phyloP scores from a whole-genome alignment of 768 basidiomycete genomes.

The Rhodosporidiobolus sp. region DNA sequence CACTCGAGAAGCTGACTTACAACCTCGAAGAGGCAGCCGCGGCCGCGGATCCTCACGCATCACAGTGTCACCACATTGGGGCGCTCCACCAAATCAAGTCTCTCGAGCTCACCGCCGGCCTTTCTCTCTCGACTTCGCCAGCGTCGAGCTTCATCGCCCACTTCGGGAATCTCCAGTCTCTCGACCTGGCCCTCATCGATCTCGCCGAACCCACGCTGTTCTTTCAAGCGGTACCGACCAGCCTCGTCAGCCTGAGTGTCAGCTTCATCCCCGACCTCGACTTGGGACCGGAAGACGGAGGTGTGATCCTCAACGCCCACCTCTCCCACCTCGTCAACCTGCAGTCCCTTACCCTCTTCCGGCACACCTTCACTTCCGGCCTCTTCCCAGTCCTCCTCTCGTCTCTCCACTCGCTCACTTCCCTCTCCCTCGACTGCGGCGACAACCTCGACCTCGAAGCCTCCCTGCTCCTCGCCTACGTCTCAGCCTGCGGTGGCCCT shows the following conservation, averaged over 20 bases:
- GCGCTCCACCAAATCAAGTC: neutral
- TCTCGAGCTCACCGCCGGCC: neutral
- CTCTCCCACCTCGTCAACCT: neutral
- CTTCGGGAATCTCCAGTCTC: neutral
- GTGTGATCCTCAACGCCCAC: neutral
- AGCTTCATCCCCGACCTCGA: neutral
- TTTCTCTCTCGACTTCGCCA: neutral
- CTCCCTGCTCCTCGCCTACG: neutral
- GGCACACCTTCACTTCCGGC: too few relatives aligned
- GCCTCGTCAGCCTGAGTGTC: neutral
- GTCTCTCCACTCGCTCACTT: too few relatives aligned
- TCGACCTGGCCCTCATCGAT: neutral
- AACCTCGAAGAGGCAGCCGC: neutral
- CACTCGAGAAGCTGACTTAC: neutral
- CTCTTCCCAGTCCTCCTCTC: too few relatives aligned
- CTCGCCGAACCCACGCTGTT: neutral
- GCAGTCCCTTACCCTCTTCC: too few relatives aligned
- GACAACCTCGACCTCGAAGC: neutral
- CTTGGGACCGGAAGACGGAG: neutral
- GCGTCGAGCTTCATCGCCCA: neutral
- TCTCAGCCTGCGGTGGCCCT: neutral
- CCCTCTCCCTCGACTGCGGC: neutral
- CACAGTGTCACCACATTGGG: too few relatives aligned
- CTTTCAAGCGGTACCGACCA: neutral
- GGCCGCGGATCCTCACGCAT: too few relatives aligned